Conservation (phyloP, 2,329 filamentous ascomycete species). For the Arthrobotrys megalospora region DNA sequence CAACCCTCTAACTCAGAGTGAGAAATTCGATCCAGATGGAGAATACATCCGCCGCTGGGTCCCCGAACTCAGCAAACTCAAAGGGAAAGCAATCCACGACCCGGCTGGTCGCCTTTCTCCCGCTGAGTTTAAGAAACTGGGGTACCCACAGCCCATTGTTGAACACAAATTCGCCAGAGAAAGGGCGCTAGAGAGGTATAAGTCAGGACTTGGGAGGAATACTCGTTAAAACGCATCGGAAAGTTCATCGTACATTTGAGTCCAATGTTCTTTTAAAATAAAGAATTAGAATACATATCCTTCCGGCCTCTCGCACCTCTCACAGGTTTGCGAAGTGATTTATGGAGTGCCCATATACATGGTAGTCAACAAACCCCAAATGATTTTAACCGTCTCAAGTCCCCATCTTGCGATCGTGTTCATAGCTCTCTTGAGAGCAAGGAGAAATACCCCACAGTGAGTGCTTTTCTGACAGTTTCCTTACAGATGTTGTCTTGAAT, state of each 20-base stretch:
- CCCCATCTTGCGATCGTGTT: neutral
- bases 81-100: constrained; percentile 79
- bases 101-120: constrained; percentile 79
- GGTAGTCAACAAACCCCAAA: neutral
- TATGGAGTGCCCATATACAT: neutral
- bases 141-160: constrained; percentile 81
- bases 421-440: constrained; percentile 10
- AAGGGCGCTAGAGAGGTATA: constrained; percentile 79
- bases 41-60: constrained; percentile 88
- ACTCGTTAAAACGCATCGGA: constrained; percentile 12
- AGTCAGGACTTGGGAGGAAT: constrained; percentile 73
- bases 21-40: constrained; percentile 85
- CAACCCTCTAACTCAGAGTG: constrained; percentile 85
- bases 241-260: neutral
- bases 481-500: neutral
- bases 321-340: too few species aligned
- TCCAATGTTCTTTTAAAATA: neutral
- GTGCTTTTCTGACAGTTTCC: neutral
- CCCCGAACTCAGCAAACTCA: constrained; percentile 77
- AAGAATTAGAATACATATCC: neutral
- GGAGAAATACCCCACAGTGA: constrained; percentile 13
- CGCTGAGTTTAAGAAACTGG: constrained; percentile 48
- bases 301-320: neutral
- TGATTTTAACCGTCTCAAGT: neutral
- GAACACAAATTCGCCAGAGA: constrained; percentile 80